A percentile compares a stretch with the other conserved stretches of the same genome.
Evolutionary conservation across 2,329 filamentous ascomycete species (phyloP).

Genomic region (Fusarium verticillioides): DNA sequence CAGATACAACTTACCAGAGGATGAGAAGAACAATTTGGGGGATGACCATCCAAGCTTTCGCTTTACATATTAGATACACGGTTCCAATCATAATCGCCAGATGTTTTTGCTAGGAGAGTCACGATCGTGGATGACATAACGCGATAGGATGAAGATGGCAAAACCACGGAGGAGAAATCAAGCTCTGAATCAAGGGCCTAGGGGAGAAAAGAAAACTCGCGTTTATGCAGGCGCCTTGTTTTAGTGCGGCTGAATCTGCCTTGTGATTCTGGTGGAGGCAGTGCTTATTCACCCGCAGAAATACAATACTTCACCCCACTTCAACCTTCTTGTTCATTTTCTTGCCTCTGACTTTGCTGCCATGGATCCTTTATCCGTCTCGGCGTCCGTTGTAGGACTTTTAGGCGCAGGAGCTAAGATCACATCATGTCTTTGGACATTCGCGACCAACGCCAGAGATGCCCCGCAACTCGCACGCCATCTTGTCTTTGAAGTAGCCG

Average conservation of each 20-base stretch:
- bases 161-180: neutral
- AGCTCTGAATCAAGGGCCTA: neutral
- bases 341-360: accelerated
- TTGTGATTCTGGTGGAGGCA: neutral
- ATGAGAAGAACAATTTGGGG: neutral
- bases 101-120: neutral
- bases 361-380: neutral
- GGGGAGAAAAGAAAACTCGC: no score
- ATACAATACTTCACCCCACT: neutral
- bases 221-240: neutral
- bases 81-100: neutral
- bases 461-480: neutral
- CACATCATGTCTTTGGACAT: neutral
- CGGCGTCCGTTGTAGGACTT: neutral
- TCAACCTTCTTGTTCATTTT: neutral
- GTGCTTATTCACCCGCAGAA: neutral
- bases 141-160: neutral
- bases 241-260: neutral
- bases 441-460: neutral
- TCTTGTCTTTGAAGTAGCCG: neutral
- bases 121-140: neutral
- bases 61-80: neutral
- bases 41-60: neutral
- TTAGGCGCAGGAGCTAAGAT: neutral
- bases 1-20: neutral